Base-by-base conservation (phyloP, 2,329 filamentous ascomycete genomes). In the Clonostachys byssicola region DNA sequence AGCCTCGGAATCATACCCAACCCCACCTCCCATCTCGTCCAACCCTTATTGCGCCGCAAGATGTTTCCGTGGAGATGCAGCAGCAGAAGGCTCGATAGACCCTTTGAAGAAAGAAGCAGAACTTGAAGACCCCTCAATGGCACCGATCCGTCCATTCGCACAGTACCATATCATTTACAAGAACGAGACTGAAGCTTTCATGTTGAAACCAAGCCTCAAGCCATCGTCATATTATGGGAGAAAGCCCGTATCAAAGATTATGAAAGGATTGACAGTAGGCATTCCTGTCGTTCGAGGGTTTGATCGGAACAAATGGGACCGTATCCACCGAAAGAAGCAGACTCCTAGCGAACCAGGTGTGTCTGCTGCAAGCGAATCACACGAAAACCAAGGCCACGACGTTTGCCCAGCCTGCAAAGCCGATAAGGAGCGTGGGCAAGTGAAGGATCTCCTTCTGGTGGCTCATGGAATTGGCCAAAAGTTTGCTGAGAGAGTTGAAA, bases 381-480 rank as follows among this genome's bases (percentile, higher is more conserved):
- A 59, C 14, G 57, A 63, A 44, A 56, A 53, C 46, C 53, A 58
- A 44, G 51, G 60, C 45, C 51, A 59, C 51, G 50, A 52, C 47
- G 54, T 58, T 12, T 82, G 85, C 64, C 56, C 73, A 53, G 77
- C 84, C 58, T 86, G 89, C 67, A 67, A 76, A 60, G 71, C 80
- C 55, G 75, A 89, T 62, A 77, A 83, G 60, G 73, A 80, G 40
- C 74, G 75, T 30, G 83, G 83, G 2, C 82, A 84, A 51, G 88
- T 95, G 6, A 92, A 88, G 1, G 94, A 99, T 60, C 73, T 99
- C 8, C 81, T 97, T 2, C 75, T 99, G 5, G 89, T 97, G 10
- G 88, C 94, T 40, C 94, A 99, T 59, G 94, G 94, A 3, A 97
- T 99, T 53, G 94, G 94, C 0, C 94, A 99, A 64, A 97, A 99